Evolutionary conservation across 2,329 filamentous ascomycete species (phyloP).

Genomic region (Lasiodiplodia sp.): DNA sequence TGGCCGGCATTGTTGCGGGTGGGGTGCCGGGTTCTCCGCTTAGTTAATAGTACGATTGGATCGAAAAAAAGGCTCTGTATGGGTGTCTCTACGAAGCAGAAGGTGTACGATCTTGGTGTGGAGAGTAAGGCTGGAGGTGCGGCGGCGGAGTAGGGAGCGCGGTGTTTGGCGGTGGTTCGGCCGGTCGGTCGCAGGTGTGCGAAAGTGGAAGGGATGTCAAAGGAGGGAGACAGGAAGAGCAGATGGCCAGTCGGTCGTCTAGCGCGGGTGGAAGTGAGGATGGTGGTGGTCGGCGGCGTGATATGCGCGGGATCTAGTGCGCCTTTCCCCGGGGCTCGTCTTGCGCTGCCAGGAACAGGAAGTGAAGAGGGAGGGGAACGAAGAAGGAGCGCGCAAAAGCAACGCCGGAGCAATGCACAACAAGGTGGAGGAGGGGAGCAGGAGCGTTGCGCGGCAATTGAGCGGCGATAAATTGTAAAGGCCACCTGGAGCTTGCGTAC

Average conservation of each 20-base stretch:
- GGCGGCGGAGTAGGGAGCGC: not conserved
- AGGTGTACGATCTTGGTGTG: not conserved
- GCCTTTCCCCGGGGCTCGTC: not conserved
- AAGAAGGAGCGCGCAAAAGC: not conserved
- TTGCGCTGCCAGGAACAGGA: constrained; percentile 11
- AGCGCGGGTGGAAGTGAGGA: not conserved
- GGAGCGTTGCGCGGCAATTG: constrained; percentile 13
- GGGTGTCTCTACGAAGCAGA: not conserved
- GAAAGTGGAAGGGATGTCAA: not conserved
- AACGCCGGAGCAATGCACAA: constrained; percentile 7
- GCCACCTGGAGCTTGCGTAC: constrained; percentile 27
- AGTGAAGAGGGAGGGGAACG: not conserved
- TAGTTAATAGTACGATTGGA: not conserved
- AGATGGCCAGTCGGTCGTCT: not conserved
- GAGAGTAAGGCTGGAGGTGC: not conserved
- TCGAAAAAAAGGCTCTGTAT: not conserved
- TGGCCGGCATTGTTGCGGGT: constrained; percentile 74
- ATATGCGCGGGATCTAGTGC: not conserved
- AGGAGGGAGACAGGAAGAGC: not conserved
- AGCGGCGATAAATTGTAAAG: constrained; percentile 24
- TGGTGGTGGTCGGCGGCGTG: not conserved
- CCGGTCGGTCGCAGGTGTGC: not conserved
- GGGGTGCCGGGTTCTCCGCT: no score
- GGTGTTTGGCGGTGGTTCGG: not conserved
- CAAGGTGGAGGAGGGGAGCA: not conserved